phyloP scores from a whole-genome alignment of 2,329 filamentous ascomycete genomes.

The Aspergillus neoniger region DNA sequence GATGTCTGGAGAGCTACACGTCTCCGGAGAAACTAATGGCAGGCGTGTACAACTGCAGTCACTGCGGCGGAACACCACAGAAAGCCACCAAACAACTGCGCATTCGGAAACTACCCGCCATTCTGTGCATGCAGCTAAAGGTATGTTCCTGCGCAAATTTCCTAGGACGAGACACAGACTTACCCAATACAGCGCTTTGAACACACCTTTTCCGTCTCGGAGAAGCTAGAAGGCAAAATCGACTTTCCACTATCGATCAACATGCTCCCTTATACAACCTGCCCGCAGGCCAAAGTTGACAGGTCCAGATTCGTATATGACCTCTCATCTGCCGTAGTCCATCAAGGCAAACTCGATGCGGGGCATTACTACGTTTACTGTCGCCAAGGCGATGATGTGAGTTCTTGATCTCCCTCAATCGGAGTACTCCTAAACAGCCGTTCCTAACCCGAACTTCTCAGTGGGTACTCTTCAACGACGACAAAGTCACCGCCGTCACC shows the following conservation, averaged over 20 bases:
- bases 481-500: conserved; percentile 80
- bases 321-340: conserved; percentile 84
- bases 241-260: conserved; percentile 85
- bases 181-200: conserved; percentile 63
- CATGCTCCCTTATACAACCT: conserved; percentile 84
- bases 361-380: conserved; percentile 93
- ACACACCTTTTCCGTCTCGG: conserved; percentile 71
- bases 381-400: conserved; percentile 71
- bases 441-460: conserved; percentile 40
- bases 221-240: conserved; percentile 85
- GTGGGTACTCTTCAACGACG: conserved; percentile 97
- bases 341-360: conserved; percentile 89
- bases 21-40: conserved; percentile 71
- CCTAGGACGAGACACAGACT: conserved; percentile 3
- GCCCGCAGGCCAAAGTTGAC: conserved; percentile 46
- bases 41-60: conserved; percentile 83
- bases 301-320: conserved; percentile 73
- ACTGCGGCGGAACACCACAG: conserved; percentile 70
- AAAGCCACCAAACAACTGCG: conserved; percentile 81
- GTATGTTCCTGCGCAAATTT: conserved; percentile 46
- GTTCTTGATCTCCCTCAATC: conserved; percentile 20
- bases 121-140: conserved; percentile 90
- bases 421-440: neutral
- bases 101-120: conserved; percentile 82
- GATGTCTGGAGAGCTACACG: conserved; percentile 86